Conservation (phyloP, 805 yeast genomes). For the Barnettozyma populi region DNA sequence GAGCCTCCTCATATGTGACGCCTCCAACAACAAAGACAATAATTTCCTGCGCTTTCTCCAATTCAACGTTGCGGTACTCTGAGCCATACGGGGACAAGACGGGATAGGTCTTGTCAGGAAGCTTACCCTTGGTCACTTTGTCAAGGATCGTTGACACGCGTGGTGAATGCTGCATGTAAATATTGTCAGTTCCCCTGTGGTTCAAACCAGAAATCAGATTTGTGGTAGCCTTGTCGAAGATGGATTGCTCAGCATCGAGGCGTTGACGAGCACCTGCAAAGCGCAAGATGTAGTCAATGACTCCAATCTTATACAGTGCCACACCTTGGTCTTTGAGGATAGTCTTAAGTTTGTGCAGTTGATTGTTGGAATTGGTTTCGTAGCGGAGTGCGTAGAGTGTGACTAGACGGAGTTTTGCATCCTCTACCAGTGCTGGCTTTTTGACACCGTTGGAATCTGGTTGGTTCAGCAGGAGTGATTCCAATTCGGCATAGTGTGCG, state of each 20-base stretch:
- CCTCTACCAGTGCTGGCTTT: conserved; percentile 38
- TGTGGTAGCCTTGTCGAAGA: conserved; percentile 26
- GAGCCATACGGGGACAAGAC: conserved; percentile 32
- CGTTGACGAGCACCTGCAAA: conserved; percentile 41
- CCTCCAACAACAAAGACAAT: conserved; percentile 80
- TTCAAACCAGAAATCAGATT: conserved; percentile 30
- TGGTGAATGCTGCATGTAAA: conserved; percentile 91
- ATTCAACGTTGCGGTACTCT: conserved; percentile 16
- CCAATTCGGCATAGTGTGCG: conserved; percentile 50
- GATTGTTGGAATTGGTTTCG: conserved; percentile 45
- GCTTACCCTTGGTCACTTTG: conserved; percentile 31
- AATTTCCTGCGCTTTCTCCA: conserved; percentile 53
- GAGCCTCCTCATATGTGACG: conserved; percentile 85
- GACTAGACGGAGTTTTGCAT: conserved; percentile 64
- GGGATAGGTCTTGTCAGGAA: conserved; percentile 35
- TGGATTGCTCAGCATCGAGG: conserved; percentile 29
- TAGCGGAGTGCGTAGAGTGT: conserved; percentile 71
- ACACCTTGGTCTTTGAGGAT: conserved; percentile 34
- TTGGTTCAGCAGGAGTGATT: conserved; percentile 42
- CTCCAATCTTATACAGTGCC: conserved; percentile 17
- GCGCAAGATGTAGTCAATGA: conserved; percentile 37
- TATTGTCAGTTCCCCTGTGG: conserved; percentile 47
- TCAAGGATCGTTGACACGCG: conserved; percentile 43
- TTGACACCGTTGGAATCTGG: conserved; percentile 21
- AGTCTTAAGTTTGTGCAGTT: conserved; percentile 34